phyloP scores from a whole-genome alignment of 139 green algal genomes.

The Asterochloris erici region DNA sequence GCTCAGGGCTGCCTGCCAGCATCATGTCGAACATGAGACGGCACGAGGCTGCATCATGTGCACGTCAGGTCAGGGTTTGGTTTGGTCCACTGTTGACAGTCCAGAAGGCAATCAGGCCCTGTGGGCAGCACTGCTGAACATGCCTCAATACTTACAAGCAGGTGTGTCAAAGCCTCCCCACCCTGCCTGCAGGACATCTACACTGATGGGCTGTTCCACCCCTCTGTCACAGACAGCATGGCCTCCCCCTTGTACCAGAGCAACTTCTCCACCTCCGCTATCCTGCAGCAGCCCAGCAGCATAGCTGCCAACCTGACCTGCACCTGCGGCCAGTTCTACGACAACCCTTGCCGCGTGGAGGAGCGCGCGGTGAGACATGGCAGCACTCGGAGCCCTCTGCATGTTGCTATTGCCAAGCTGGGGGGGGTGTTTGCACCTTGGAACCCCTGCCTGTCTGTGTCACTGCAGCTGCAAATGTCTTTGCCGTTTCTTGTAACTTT shows the following conservation, averaged over 20 bases:
- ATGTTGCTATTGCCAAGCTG: too few species aligned
- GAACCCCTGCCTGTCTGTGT: too few species aligned
- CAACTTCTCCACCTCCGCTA: not conserved
- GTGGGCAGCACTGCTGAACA: not conserved
- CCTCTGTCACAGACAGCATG: slow-evolving; percentile 13
- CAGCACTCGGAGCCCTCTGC: too few species aligned
- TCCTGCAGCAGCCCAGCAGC: not conserved
- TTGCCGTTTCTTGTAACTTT: not conserved
- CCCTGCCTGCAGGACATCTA: slow-evolving; percentile 7
- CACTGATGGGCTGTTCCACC: slow-evolving; percentile 6
- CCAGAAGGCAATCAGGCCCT: not conserved
- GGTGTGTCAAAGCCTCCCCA: not conserved
- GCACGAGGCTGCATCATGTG: not conserved
- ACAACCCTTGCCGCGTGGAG: slow-evolving; percentile 16
- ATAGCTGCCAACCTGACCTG: slow-evolving; percentile 7
- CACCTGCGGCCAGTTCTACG: slow-evolving; percentile 2
- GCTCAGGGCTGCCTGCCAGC: not conserved
- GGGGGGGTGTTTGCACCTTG: too few species aligned
- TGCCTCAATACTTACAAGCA: not conserved
- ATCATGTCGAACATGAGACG: not conserved
- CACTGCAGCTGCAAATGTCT: not conserved
- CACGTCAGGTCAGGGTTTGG: not conserved
- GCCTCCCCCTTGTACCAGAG: not conserved
- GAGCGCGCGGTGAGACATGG: not conserved
- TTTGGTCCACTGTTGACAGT: too few species aligned